phyloP scores from a whole-genome alignment of 2,329 filamentous ascomycete species.

The Fusarium sp. region DNA sequence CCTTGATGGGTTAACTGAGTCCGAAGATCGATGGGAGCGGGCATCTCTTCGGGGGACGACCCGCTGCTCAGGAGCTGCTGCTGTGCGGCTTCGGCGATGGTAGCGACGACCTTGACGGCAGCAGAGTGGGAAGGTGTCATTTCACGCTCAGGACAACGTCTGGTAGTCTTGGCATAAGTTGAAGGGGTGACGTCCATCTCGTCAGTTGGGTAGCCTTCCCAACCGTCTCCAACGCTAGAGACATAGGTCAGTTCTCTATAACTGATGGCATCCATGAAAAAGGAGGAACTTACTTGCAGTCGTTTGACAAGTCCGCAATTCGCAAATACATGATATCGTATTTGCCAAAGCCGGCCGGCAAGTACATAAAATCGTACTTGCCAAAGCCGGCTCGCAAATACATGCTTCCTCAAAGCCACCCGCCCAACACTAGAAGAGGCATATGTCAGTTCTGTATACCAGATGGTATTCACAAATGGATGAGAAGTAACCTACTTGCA shows the following conservation, averaged over 20 bases:
- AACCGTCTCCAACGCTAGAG: neutral
- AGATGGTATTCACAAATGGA: neutral
- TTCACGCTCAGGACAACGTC: conserved; percentile 30
- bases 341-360: too few species aligned
- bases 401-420: too few species aligned
- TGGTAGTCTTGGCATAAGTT: conserved; percentile 48
- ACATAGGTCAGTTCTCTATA: neutral
- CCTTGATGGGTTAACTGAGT: too few species aligned
- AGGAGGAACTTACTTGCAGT: too few species aligned
- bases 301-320: too few species aligned
- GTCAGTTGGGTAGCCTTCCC: conserved; percentile 19
- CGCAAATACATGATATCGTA: too few species aligned
- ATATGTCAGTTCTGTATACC: neutral
- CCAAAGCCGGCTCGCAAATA: neutral
- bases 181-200: conserved; percentile 53
- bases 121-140: conserved; percentile 48
- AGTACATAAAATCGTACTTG: neutral
- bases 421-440: neutral
- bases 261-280: too few species aligned
- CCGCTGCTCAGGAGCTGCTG: conserved; percentile 47
- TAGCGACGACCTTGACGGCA: conserved; percentile 49
- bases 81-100: conserved; percentile 47
- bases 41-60: conserved; percentile 39
- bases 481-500: neutral
- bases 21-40: conserved; percentile 1